phyloP scores from a whole-genome alignment of 2,329 filamentous ascomycete genomes.

The Pseudogymnoascus sp. region DNA sequence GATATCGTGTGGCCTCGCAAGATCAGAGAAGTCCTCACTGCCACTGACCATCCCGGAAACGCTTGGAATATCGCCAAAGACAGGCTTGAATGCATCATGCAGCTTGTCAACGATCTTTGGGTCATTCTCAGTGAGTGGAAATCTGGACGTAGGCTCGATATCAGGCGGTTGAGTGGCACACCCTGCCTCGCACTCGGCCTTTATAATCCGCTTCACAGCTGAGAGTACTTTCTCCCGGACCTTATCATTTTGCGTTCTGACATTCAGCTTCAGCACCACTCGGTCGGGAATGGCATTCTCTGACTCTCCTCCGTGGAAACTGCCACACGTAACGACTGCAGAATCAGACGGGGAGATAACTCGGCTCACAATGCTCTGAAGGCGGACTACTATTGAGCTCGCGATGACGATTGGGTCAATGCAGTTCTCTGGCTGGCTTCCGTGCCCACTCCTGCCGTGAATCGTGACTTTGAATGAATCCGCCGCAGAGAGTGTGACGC shows the following conservation, averaged over 20 bases:
- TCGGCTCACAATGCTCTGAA: conserved; percentile 52
- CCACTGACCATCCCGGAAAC: neutral
- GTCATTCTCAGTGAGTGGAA: conserved; percentile 9
- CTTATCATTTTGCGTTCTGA: conserved; percentile 38
- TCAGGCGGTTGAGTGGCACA: neutral
- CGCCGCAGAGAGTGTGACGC: conserved; percentile 34
- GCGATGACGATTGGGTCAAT: conserved; percentile 53
- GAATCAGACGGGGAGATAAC: conserved; percentile 46
- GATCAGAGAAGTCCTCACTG: conserved; percentile 21
- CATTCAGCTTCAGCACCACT: conserved; percentile 47
- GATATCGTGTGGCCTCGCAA: conserved; percentile 18
- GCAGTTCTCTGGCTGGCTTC: conserved; percentile 45
- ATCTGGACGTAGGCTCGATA: neutral
- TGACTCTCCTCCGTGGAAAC: conserved; percentile 48
- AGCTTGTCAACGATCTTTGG: neutral
- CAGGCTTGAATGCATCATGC: neutral
- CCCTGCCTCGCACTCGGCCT: conserved; percentile 43
- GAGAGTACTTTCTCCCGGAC: conserved; percentile 30
- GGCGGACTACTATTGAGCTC: conserved; percentile 43
- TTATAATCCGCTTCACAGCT: conserved; percentile 43
- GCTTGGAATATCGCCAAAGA: neutral
- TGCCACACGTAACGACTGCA: conserved; percentile 50
- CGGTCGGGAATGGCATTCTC: conserved; percentile 52
- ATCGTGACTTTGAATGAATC: conserved; percentile 44
- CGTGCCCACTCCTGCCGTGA: conserved; percentile 51